Evolutionary conservation across 331 rosid species (phyloP), one percentile per base, ranked within the genome.

Genomic region (Rhamnella rubrinervis): DNA sequence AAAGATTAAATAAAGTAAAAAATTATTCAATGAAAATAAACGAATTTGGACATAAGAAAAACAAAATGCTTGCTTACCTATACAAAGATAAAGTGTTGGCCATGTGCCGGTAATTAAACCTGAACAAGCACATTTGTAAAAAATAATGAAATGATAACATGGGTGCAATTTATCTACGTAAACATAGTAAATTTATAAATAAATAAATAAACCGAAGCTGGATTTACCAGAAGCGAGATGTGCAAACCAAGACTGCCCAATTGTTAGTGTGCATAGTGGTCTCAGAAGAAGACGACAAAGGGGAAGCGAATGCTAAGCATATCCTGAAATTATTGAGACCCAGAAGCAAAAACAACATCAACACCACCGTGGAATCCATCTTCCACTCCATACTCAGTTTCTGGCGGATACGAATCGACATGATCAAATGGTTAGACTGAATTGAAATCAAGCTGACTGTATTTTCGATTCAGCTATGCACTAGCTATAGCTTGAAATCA

Each of bases 61-160:
- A 62, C 16, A 71, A 57, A 39, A n/a, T 53, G 51, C 37, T 17
- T 46, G 25, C 78, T 57, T 73, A 84, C 97, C 96, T 83, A 62
- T 93, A 93, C 79, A 93, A 80, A 56, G 98, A 93, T 70, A 93
- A 67, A 35, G 98, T 90, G 72, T 93, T 93, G 66, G 98, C 98
- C 98, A 93, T 93, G 66, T 93, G 98, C 65, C 98, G 80, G 69
- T 93, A 93, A 65, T 93, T 93, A 80, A 93, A 93, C 98, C 98
- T 93, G 89, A 62, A 76, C n/a, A 67, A 77, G 16, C 73, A 69
- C 39, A 72, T 35, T 62, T 26, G 18, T 14, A 57, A 41, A 25
- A 0, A 41, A 61, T 47, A 57, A 53, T 55, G 59, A 72, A 41
- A 58, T 50, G 44, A 37, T 15, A 57, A 64, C 19, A 7, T 59